A percentile compares a stretch with the other conserved stretches of the same genome.
Conservation (phyloP, 164 flowering plant species). For the Echeveria elegans region DNA sequence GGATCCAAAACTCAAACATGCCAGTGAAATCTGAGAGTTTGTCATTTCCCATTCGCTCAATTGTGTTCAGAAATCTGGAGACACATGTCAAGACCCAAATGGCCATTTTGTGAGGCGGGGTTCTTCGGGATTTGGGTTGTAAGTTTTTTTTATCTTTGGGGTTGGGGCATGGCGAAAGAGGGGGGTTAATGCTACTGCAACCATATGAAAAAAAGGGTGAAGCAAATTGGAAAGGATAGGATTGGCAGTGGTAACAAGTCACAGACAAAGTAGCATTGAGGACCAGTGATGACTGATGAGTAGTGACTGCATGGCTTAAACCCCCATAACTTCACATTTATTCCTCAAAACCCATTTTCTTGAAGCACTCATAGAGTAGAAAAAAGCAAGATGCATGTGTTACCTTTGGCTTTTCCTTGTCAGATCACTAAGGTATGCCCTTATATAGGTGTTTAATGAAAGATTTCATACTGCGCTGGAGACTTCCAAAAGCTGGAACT, state of each 20-base stretch:
- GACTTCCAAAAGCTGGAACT: conserved; percentile 2
- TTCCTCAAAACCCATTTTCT: background rate
- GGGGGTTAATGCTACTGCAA: background rate
- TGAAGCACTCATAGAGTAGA: background rate
- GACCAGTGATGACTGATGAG: background rate
- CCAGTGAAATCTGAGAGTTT: background rate
- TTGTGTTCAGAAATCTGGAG: background rate
- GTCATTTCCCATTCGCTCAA: conserved; percentile 1
- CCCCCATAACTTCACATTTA: background rate
- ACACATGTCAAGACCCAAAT: conserved; percentile 5
- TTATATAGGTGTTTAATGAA: background rate
- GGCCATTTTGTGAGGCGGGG: background rate
- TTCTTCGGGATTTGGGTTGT: background rate
- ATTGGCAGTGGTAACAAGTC: background rate
- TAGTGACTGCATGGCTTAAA: background rate
- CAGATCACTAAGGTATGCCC: background rate
- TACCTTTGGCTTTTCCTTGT: background rate
- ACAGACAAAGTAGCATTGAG: background rate
- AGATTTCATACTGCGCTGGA: background rate
- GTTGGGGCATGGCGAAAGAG: background rate
- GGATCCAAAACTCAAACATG: conserved; percentile 1
- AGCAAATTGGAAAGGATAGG: conserved; percentile 3
- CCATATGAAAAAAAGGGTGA: background rate
- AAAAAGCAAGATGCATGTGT: background rate
- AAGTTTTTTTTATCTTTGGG: background rate